A percentile compares a stretch with the other conserved stretches of the same genome.
Evolutionary conservation across 2,329 filamentous ascomycete species (phyloP).

Genomic region (Sporothrix globosa): DNA sequence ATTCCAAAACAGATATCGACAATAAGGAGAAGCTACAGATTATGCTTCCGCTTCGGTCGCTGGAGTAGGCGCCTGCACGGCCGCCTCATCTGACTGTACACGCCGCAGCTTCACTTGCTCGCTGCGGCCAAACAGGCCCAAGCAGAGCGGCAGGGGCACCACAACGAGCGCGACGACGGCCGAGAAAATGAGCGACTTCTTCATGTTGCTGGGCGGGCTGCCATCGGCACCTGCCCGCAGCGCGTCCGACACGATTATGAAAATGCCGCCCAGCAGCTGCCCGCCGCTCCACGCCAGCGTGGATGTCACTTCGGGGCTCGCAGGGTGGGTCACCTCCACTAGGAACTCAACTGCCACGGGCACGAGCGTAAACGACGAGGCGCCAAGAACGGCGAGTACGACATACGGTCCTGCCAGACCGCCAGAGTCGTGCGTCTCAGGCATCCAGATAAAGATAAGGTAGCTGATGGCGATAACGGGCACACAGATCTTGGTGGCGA

Average conservation of each 20-base stretch:
- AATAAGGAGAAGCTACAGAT: not conserved
- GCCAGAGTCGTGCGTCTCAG: conserved; percentile 56
- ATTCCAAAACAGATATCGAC: not conserved
- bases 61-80: not conserved
- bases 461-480: conserved; percentile 75
- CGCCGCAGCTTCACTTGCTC: conserved; percentile 57
- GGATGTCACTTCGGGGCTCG: conserved; percentile 81
- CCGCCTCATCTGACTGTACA: conserved; percentile 49
- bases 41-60: conserved; percentile 2
- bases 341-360: conserved; percentile 86
- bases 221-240: conserved; percentile 60
- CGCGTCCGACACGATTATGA: conserved; percentile 80
- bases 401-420: conserved; percentile 70
- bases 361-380: conserved; percentile 75
- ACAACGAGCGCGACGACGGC: conserved; percentile 69
- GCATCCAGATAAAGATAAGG: conserved; percentile 80
- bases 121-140: conserved; percentile 70
- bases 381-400: conserved; percentile 76
- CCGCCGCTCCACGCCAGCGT: conserved; percentile 85
- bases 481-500: conserved; percentile 71
- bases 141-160: conserved; percentile 66
- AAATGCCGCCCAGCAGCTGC: conserved; percentile 81
- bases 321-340: conserved; percentile 83
- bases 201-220: conserved; percentile 71
- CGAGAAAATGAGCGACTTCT: conserved; percentile 74